Evolutionary conservation across 208 protist genomes (phyloP), one percentile per base, ranked within the genome.

Genomic region (Trichomonas vaginalis): DNA sequence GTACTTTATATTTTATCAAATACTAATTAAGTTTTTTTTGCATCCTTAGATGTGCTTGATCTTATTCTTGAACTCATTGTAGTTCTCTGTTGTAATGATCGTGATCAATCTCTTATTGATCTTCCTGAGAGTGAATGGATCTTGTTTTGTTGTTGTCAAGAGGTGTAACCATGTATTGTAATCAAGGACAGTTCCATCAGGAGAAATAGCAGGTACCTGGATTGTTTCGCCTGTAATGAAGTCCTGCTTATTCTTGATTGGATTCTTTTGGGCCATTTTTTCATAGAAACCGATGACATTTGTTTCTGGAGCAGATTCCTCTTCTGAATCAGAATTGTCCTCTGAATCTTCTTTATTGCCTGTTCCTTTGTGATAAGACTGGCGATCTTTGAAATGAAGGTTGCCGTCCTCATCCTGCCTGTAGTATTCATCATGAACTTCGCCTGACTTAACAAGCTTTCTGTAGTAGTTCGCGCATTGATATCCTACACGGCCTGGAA

Each of bases 401-500:
- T 86, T 86, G 37, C 79, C 79, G 17, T 86, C 86, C 6, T n/a
- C 39, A 56, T n/a, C 86, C 2, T 56, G 12, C 3, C 35, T n/a
- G n/a, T 95, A 95, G 3, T 37, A 3, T n/a, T 21, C 48, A 27
- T 95, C 86, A 37, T 35, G 12, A 39, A 95, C 32, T 56, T 56
- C 40, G 21, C 47, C 46, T 40, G 6, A 35, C 37, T 6, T 0
- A 56, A 95, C 56, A 15, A 95, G n/a, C 14, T 40, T 2, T 0
- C 86, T 2, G n/a, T 95, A 95, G 42, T 40, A 95, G n/a, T 95
- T 95, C 8, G 45, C 56, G 42, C 86, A 95, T 56, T 97, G 97
- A 86, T 97, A 97, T 32, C 97, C 97, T 10, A 97, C 97, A 47
- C 97, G 96, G 0, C 97, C 97, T 12, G 97, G 97, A 82, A 97